Evolutionary conservation across 2,329 filamentous ascomycete genomes (phyloP), one percentile per base, ranked within the genome.

Genomic region (Fusarium devonianum): DNA sequence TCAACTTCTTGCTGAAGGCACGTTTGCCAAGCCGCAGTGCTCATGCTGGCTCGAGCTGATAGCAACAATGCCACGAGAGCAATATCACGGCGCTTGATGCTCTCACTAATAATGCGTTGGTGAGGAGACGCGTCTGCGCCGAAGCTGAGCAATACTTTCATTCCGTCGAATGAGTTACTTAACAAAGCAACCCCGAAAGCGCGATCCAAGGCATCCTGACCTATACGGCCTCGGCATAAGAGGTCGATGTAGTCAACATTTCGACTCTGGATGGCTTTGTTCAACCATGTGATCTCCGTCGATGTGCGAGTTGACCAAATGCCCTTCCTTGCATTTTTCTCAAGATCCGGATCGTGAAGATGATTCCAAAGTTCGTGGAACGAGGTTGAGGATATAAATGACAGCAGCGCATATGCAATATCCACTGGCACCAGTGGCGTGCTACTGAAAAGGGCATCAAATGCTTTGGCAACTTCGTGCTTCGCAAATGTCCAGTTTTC

Each of bases 321-420:
- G 0, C 43, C 16, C 9, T 45, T 33, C 4, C 21, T 55, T 45
- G 58, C 49, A 58, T 55, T 58, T n/a, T 26, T 58, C 25, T 58
- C 54, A 2, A 58, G 33, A 2, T 21, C 32, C 1, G 33, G 12
- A 10, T 58, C 54, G 5, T 39, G 25, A 0, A 58, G 8, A 7
- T 58, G 54, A 0, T 35, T 39, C 54, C 54, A 58, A 6, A 58
- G 49, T 18, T 58, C 54, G 11, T 50, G 49, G 7, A 58, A 9
- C 0, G 43, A 39, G 0, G 26, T 39, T 4, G 53, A 13, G 0
- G 32, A 25, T 1, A 28, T 32, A 5, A 39, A 33, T 2, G 37
- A 4, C 5, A 58, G 7, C 2, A 58, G 11, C 2, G 49, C 54
- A 7, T 58, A 54, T 0, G 49, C 54, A 4, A 55, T 41, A 1